Conservation (phyloP, 305 asterid genomes). For the Withania somnifera region DNA sequence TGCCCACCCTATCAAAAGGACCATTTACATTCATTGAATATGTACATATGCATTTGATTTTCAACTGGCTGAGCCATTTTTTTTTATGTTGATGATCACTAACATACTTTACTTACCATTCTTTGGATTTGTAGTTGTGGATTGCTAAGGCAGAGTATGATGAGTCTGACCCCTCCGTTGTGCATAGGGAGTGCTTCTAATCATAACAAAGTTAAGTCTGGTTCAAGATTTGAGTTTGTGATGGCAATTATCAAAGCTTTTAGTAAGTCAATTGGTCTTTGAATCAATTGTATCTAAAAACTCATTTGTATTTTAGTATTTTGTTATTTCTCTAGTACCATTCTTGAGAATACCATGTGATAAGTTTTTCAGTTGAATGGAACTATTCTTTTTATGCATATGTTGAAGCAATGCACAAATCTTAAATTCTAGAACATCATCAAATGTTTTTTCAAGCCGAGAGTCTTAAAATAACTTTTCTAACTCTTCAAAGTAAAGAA, state of each 20-base stretch:
- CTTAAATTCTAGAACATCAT: too few relatives aligned
- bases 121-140: conserved; percentile 30
- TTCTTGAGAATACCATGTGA: too few relatives aligned
- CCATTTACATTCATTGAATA: background rate
- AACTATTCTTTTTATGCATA: too few relatives aligned
- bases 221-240: background rate
- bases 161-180: conserved; percentile 38
- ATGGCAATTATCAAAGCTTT: background rate
- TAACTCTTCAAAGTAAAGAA: too few relatives aligned
- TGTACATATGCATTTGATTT: background rate
- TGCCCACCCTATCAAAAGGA: background rate
- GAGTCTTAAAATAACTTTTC: too few relatives aligned
- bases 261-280: background rate
- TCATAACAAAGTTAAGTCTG: background rate
- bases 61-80: background rate
- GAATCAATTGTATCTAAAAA: background rate
- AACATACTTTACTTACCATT: background rate
- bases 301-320: too few relatives aligned
- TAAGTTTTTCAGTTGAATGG: too few relatives aligned
- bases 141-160: conserved; percentile 35
- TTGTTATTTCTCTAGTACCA: background rate
- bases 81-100: background rate
- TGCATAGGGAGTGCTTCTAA: conserved; percentile 37
- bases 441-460: too few relatives aligned
- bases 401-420: too few relatives aligned